Evolutionary conservation across 768 basidiomycete genomes (phyloP), one percentile per base, ranked within the genome.

Genomic region (Phylloporus sp.): DNA sequence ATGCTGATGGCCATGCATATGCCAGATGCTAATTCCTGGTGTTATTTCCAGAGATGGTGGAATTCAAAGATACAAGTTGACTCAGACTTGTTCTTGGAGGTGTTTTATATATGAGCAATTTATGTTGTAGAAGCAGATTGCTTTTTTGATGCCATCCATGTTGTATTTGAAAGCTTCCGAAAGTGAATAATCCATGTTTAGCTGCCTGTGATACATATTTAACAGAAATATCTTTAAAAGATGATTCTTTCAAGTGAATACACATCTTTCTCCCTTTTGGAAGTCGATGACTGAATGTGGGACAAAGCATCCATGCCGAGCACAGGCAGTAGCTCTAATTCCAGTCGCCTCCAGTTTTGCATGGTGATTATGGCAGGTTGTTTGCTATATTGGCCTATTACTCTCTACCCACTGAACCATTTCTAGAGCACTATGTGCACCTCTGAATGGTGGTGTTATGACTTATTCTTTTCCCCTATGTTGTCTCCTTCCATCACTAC

Each of bases 1-100:
- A 0, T 52, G 38, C 15, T 46, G 42, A 42, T 65, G 61, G 0
- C 38, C 64, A 42, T 65, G 62, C 0, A 65, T 49, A 36, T 66
- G 60, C 46, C 59, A 65, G 0, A 60, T 44, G 0, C 62, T 54
- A 8, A 67, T 64, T 3, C 52, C 60, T 0, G 29, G 39, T 0
- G 52, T 42, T 4, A 66, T 49, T 1, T 44, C 26, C 0, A 54
- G 0, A 1, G 22, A 29, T 0, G 17, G 1, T 0, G 50, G 50
- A 11, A 39, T 9, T 10, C 1, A 1, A 49, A 15, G 4, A 29
- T 15, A 0, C 5, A 0, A 54, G 26, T 42, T 0, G 8, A 10
- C 3, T 1, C 14, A 5, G 42, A 2, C 10, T 7, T 13, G 1
- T 4, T n/a, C 0, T 3, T 6, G 9, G 1, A 51, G 33, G 21